These are phyloP conservation scores for Asterophora parasitica DNA, from an alignment of 768 basidiomycete species.

Conservation along the genomic window DNA sequence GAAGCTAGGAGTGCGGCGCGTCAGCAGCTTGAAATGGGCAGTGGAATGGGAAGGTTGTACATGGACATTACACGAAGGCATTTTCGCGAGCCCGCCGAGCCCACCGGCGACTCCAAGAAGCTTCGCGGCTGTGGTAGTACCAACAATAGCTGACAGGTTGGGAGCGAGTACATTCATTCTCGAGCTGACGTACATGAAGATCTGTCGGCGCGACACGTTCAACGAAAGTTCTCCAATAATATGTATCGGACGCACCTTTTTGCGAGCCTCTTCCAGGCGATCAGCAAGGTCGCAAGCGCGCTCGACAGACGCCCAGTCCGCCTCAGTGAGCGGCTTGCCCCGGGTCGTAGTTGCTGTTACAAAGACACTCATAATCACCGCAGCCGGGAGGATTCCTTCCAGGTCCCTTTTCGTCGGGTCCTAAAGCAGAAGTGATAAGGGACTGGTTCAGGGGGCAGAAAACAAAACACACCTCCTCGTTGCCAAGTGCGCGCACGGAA, in stretches of 20 bases:
- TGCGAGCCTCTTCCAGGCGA: constrained; percentile 82
- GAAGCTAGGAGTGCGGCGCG: constrained; percentile 47
- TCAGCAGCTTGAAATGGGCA: background rate
- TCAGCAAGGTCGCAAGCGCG: constrained; percentile 88
- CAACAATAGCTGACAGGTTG: constrained; percentile 97
- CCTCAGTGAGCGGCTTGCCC: constrained; percentile 64
- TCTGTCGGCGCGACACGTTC: constrained; percentile 40
- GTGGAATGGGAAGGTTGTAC: constrained; percentile 41
- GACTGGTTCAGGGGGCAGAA: background rate
- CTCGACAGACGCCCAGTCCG: constrained; percentile 77
- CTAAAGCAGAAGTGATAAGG: constrained; percentile 27
- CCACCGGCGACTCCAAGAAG: constrained; percentile 96
- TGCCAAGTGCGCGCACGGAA: constrained; percentile 84
- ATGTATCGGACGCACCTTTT: constrained; percentile 51
- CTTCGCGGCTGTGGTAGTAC: constrained; percentile 98
- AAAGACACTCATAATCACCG: constrained; percentile 92
- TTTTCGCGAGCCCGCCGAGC: constrained; percentile 82
- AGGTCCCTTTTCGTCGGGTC: constrained; percentile 87
- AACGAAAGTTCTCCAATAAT: background rate
- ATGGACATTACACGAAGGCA: constrained; percentile 94
- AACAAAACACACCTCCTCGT: constrained; percentile 56
- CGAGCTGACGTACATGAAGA: constrained; percentile 98
- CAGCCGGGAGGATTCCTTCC: constrained; percentile 74
- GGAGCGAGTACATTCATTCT: constrained; percentile 98
- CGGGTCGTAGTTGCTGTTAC: constrained; percentile 92